phyloP scores from a whole-genome alignment of 2,329 filamentous ascomycete genomes.

The Claviceps pazoutovae region DNA sequence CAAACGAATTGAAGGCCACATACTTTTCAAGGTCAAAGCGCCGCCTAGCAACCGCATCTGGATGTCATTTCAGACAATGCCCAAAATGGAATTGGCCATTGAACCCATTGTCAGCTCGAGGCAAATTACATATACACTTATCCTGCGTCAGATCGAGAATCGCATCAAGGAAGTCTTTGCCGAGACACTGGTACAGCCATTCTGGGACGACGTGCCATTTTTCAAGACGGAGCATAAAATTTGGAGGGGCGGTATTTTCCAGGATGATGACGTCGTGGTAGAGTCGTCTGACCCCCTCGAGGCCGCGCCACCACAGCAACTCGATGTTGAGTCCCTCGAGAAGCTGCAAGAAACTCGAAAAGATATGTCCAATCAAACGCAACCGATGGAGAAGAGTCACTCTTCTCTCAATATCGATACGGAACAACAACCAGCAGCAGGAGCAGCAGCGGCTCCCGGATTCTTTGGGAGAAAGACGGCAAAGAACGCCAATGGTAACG shows the following conservation, averaged over 20 bases:
- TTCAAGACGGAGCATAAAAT: constrained; percentile 63
- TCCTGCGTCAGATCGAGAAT: constrained; percentile 86
- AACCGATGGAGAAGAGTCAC: constrained; percentile 41
- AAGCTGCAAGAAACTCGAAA: constrained; percentile 29
- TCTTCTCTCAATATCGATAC: constrained; percentile 29
- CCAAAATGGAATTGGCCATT: constrained; percentile 85
- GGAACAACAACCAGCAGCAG: constrained; percentile 21
- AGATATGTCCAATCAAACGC: constrained; percentile 25
- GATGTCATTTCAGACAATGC: constrained; percentile 88
- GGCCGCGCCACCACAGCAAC: constrained; percentile 21
- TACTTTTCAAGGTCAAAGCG: constrained; percentile 78
- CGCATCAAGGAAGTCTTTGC: constrained; percentile 87
- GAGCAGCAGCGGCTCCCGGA: constrained; percentile 20
- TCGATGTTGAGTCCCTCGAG: constrained; percentile 36
- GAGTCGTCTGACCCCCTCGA: constrained; percentile 12
- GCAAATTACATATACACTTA: constrained; percentile 88
- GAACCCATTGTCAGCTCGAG: constrained; percentile 91
- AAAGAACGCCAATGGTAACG: constrained; percentile 19
- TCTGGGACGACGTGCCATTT: constrained; percentile 95
- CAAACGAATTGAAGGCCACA: constrained; percentile 73
- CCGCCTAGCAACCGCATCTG: constrained; percentile 93
- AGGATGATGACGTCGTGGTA: constrained; percentile 37
- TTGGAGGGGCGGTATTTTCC: constrained; percentile 76
- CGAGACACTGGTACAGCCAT: constrained; percentile 80
- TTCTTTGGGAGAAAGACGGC: constrained; percentile 37